Conservation (phyloP, 108 stramenopile genomes). For the Schizochytrium sp. region DNA sequence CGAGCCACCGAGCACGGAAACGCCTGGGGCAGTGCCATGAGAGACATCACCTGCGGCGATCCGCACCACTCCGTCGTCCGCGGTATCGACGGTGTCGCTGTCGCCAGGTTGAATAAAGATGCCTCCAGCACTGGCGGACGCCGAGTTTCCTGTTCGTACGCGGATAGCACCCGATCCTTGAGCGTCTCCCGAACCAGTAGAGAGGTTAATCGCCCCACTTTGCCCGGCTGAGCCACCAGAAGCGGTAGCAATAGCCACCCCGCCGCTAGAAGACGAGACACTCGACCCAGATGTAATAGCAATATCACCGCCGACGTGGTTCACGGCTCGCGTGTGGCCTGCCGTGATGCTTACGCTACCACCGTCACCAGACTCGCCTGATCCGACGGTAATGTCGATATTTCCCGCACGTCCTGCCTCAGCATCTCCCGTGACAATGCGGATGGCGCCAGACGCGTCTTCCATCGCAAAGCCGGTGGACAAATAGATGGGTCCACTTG, state of each 20-base stretch:
- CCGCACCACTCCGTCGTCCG: background rate
- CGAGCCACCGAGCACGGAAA: background rate
- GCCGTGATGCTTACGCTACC: background rate
- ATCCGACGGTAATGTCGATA: conserved; percentile 28
- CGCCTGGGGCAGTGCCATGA: background rate
- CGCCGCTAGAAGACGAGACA: background rate
- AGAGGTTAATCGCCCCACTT: background rate
- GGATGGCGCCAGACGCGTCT: conserved; percentile 28
- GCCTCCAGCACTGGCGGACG: background rate
- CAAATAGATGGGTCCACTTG: conserved; percentile 20
- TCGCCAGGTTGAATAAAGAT: background rate
- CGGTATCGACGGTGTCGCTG: background rate
- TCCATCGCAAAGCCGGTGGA: conserved; percentile 20
- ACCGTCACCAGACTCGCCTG: conserved; percentile 15
- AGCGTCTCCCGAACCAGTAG: background rate
- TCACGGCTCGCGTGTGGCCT: background rate
- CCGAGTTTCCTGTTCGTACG: background rate
- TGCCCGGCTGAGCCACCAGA: background rate
- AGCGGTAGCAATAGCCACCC: background rate
- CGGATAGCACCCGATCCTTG: background rate
- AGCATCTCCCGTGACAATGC: conserved; percentile 28
- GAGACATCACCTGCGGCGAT: background rate
- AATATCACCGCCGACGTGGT: background rate
- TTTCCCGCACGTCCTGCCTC: conserved; percentile 26
- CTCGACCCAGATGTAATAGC: background rate